Base-by-base conservation (phyloP, 2,329 filamentous ascomycete genomes). In the Didymella segeticola region DNA sequence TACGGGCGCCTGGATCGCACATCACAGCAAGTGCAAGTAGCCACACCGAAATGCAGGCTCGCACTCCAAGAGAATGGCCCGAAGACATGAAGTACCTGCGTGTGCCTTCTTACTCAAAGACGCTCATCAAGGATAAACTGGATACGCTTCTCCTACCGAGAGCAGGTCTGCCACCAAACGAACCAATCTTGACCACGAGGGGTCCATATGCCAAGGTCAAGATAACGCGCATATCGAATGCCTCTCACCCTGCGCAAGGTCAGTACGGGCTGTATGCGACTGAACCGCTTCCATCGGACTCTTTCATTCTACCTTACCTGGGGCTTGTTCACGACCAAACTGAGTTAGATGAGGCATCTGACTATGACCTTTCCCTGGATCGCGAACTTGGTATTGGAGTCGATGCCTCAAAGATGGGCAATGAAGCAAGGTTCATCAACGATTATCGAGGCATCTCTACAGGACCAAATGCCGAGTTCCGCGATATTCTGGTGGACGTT, bases 351-450 rank as follows among this genome's bases (percentile, higher is more conserved):
- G 65, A 71, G 14, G 57, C 66, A 4, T 80, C 77, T 15, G 75
- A 82, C 64, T 83, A 83, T 66, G 81, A 83, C 58, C 70, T 83
- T 5, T 78, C 73, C 19, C 69, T 83, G 12, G 80, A 83, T 63
- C 74, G 79, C 19, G 79, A 83, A 3, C 60, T 78, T 6, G 78
- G 73, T 10, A 64, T 83, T 10, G 77, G 77, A 15, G 75, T 83
- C 9, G 81, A 83, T 60, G 80, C 79, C 4, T 74, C 75, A 1
- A 68, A 64, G 2, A 75, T 76, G 57, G 81, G 81, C 23, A 83
- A 83, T 58, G 80, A 83, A 60, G 77, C 78, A 4, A 72, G 81
- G 36, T 83, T 81, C 58, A 77, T 80, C 55, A 83, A 83, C 57
- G 81, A 83, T 63, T 83, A 83, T 63, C 75, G 81, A 49, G 79